Evolutionary conservation across 1,284 basidiomycete genomes (phyloP), one percentile per base, ranked within the genome.

Genomic region (Fomitopsis schrenkii): DNA sequence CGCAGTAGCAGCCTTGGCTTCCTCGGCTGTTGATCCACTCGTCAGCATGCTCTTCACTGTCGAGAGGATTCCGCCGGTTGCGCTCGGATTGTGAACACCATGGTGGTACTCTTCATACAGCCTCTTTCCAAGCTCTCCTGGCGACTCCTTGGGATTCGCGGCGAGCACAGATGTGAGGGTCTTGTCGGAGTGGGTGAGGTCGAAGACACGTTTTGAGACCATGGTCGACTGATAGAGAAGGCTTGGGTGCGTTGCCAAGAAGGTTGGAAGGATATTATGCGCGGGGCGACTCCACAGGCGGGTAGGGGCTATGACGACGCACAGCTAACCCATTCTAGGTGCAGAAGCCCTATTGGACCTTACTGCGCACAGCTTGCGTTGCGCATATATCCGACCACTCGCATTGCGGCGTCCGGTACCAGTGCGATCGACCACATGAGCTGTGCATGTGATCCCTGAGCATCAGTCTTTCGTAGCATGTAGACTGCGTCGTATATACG

Each of bases 161-260:
- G 63, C 64, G 53, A 65, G 59, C 4, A 63, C 64, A 28, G 60
- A 44, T 22, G 57, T 63, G 45, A 70, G 57, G 2, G 68, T 67
- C 33, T 62, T 61, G 15, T 63, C 26, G 36, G 66, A 67, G 38
- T 61, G 62, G 42, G 66, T 66, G n/a, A 70, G 64, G 28, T 62
- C 59, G 30, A 65, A 22, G 36, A 66, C 58, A 14, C 63, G 57
- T n/a, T 59, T 55, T 3, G 67, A 66, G 41, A 62, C 59, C 68
- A 70, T 68, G 48, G 44, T 45, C 8, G 38, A 41, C 19, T 7
- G 33, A 35, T 54, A 22, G 35, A 36, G 52, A 36, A 54, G 15
- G 35, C 33, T 53, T 38, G 33, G 52, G 17, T 38, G 35, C 19
- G 52, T 22, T 38, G 22, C 52, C 52, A 38, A 54, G 52, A 22